Percentiles rank a stretch among this genome's conserved stretches.
phyloP scores from a whole-genome alignment of 2,329 filamentous ascomycete genomes.

The Aaosphaeria arxii region DNA sequence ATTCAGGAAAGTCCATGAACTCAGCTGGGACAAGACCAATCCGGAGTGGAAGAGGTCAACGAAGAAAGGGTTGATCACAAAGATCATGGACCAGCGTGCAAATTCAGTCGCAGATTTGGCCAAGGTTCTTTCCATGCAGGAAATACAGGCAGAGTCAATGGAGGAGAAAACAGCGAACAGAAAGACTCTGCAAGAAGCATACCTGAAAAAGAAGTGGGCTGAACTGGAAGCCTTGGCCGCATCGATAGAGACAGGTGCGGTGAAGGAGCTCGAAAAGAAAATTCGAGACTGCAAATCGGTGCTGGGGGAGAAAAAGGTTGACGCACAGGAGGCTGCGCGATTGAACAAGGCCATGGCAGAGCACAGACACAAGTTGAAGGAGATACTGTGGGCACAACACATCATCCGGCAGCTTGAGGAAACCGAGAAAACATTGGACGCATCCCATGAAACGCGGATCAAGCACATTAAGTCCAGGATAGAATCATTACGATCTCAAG shows the following conservation, averaged over 20 bases:
- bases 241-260: background rate
- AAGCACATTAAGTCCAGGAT: background rate
- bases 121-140: slow-evolving; percentile 52
- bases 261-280: background rate
- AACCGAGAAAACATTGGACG: background rate
- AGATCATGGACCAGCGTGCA: slow-evolving; percentile 63
- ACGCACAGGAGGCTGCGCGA: background rate
- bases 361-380: background rate
- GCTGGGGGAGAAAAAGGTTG: background rate
- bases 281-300: background rate
- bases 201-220: slow-evolving; percentile 22
- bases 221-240: slow-evolving; percentile 19
- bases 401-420: background rate
- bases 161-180: slow-evolving; percentile 15
- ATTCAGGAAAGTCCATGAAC: slow-evolving; percentile 58
- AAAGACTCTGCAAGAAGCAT: slow-evolving; percentile 10
- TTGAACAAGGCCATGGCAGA: background rate
- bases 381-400: background rate
- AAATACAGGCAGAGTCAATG: slow-evolving; percentile 30
- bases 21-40: slow-evolving; percentile 45
- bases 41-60: slow-evolving; percentile 43
- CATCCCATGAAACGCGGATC: background rate
- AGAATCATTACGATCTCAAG: background rate
- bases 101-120: slow-evolving; percentile 61
- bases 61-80: slow-evolving; percentile 50